These are phyloP conservation scores for Ceriops tagal DNA, from an alignment of 345 rosid species.

Conservation along the genomic window DNA sequence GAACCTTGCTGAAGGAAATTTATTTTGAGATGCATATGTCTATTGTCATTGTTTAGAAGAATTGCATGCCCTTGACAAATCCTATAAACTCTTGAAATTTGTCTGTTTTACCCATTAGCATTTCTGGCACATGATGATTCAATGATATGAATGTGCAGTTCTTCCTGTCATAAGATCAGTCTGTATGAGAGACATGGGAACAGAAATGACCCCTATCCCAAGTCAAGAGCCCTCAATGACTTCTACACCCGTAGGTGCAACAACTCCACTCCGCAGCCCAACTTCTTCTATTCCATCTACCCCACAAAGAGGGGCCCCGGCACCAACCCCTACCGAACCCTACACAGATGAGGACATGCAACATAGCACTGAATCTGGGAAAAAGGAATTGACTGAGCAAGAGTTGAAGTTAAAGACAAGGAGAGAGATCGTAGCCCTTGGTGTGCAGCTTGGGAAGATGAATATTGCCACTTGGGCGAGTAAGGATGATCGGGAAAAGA, in stretches of 20 bases:
- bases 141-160: constrained; percentile 30
- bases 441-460: constrained; percentile 79
- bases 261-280: constrained; percentile 70
- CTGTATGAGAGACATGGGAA: constrained; percentile 83
- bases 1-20: too few species aligned
- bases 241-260: constrained; percentile 58
- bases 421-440: constrained; percentile 69
- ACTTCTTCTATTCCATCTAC: constrained; percentile 66
- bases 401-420: constrained; percentile 67
- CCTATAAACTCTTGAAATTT: not conserved
- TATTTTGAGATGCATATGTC: too few species aligned
- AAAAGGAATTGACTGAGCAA: constrained; percentile 52
- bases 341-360: constrained; percentile 28
- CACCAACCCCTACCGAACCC: constrained; percentile 40
- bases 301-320: constrained; percentile 49
- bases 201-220: constrained; percentile 69
- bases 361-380: constrained; percentile 18
- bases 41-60: not conserved
- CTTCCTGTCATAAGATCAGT: constrained; percentile 57
- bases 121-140: constrained; percentile 1
- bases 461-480: constrained; percentile 84
- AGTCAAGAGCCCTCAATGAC: constrained; percentile 81
- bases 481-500: constrained; percentile 56
- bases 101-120: not conserved
- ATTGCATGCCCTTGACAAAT: not conserved